Evolutionary conservation across 2,329 filamentous ascomycete species (phyloP).

Genomic region (Rhexocercosporidium sp.): DNA sequence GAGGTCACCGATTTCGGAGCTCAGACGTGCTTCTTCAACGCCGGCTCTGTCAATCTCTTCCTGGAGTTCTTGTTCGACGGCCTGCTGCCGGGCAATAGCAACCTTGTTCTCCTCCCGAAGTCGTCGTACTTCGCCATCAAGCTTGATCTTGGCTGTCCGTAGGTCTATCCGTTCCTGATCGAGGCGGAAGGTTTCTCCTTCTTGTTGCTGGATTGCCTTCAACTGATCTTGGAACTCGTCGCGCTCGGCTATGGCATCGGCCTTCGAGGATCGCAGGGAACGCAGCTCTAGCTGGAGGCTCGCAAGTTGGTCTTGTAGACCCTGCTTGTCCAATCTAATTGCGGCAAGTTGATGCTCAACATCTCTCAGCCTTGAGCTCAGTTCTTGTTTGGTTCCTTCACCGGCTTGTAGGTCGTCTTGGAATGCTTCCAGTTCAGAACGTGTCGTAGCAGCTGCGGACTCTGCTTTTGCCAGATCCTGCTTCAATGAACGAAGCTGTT

Average conservation of each 20-base stretch:
- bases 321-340: slow-evolving; percentile 64
- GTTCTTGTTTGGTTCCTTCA: slow-evolving; percentile 53
- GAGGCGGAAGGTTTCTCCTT: slow-evolving; percentile 62
- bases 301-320: slow-evolving; percentile 66
- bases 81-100: slow-evolving; percentile 60
- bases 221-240: slow-evolving; percentile 70
- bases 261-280: slow-evolving; percentile 59
- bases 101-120: slow-evolving; percentile 67
- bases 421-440: slow-evolving; percentile 40
- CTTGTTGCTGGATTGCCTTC: slow-evolving; percentile 57
- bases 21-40: slow-evolving; percentile 67
- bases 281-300: slow-evolving; percentile 65
- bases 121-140: slow-evolving; percentile 70
- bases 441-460: slow-evolving; percentile 35
- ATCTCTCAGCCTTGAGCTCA: slow-evolving; percentile 63
- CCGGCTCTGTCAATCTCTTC: slow-evolving; percentile 69
- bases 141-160: slow-evolving; percentile 68
- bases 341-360: slow-evolving; percentile 61
- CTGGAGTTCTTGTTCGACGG: slow-evolving; percentile 67
- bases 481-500: slow-evolving; percentile 48
- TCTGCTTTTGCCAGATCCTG: slow-evolving; percentile 42
- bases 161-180: slow-evolving; percentile 74
- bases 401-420: slow-evolving; percentile 39
- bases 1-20: slow-evolving; percentile 58
- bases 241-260: slow-evolving; percentile 66